These are phyloP conservation scores for Tuber aestivum DNA, from an alignment of 495 filamentous ascomycete species.

Conservation along the genomic window DNA sequence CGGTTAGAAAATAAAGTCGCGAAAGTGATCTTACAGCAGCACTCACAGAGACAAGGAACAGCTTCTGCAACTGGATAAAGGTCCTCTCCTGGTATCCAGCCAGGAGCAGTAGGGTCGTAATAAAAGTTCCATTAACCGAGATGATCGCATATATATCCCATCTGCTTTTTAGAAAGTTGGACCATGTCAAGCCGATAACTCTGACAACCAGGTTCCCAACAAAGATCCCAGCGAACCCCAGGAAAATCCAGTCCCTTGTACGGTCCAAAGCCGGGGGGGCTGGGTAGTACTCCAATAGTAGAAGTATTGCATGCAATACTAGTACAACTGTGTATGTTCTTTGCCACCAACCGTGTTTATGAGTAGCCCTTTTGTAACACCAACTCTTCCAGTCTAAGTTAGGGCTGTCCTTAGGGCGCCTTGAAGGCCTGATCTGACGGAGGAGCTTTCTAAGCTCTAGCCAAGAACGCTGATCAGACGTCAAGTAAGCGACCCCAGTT, in stretches of 20 bases:
- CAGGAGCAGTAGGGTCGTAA: constrained; percentile 66
- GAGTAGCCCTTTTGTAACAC: constrained; percentile 89
- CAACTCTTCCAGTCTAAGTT: constrained; percentile 75
- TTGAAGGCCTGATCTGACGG: constrained; percentile 88
- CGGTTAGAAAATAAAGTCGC: not conserved
- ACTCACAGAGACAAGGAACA: constrained; percentile 70
- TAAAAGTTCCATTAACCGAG: constrained; percentile 74
- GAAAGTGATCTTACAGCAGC: not conserved
- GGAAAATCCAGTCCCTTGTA: constrained; percentile 69
- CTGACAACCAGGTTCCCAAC: constrained; percentile 78
- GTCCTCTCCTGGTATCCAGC: constrained; percentile 52
- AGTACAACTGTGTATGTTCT: constrained; percentile 69
- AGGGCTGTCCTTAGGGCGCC: constrained; percentile 68
- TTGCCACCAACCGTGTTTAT: constrained; percentile 93
- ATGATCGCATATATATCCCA: constrained; percentile 92
- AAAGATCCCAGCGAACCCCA: constrained; percentile 79
- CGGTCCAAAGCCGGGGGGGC: constrained; percentile 61
- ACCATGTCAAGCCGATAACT: constrained; percentile 84
- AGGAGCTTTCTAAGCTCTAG: constrained; percentile 89
- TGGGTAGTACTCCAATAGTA: constrained; percentile 79
- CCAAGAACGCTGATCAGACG: constrained; percentile 95
- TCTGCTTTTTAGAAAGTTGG: constrained; percentile 81
- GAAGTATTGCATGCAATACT: constrained; percentile 71
- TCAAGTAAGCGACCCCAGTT: constrained; percentile 93
- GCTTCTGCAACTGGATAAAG: constrained; percentile 77